Conservation (phyloP, 768 basidiomycete species). For the Suillus fuscotomentosus region DNA sequence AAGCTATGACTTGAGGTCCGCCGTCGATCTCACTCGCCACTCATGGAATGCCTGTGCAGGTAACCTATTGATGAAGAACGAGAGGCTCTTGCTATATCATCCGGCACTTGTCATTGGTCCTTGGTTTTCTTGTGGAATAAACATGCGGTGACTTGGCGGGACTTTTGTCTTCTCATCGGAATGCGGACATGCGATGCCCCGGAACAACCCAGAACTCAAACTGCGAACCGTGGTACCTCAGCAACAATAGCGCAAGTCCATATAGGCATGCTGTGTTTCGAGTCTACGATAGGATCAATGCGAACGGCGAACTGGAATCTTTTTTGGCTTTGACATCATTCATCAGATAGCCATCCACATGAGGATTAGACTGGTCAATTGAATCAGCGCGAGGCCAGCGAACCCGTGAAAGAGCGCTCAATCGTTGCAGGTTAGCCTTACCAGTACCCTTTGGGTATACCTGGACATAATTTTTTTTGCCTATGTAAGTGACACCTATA, state of each 20-base stretch:
- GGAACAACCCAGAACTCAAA: not conserved
- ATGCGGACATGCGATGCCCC: conserved; percentile 1
- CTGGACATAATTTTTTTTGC: not conserved
- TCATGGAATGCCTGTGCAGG: conserved; percentile 28
- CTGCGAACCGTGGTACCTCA: not conserved
- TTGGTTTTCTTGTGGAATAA: conserved; percentile 30
- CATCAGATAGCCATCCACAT: not conserved
- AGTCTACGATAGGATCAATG: not conserved
- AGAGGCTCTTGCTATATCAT: conserved; percentile 26
- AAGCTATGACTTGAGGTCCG: conserved; percentile 30
- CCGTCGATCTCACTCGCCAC: conserved; percentile 29
- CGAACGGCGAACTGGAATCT: not conserved
- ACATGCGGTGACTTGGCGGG: conserved; percentile 28
- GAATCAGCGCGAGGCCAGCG: not conserved
- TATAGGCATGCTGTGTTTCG: not conserved
- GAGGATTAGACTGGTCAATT: not conserved
- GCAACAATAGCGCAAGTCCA: not conserved
- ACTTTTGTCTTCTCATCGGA: conserved; percentile 34
- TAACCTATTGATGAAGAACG: conserved; percentile 29
- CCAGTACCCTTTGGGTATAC: not conserved
- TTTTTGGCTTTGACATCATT: not conserved
- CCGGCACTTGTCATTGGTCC: conserved; percentile 28
- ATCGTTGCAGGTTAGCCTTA: not conserved
- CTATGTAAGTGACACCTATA: not conserved
- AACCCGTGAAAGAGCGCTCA: not conserved